phyloP scores from a whole-genome alignment of 2,329 filamentous ascomycete genomes.

The Alternaria alternata region DNA sequence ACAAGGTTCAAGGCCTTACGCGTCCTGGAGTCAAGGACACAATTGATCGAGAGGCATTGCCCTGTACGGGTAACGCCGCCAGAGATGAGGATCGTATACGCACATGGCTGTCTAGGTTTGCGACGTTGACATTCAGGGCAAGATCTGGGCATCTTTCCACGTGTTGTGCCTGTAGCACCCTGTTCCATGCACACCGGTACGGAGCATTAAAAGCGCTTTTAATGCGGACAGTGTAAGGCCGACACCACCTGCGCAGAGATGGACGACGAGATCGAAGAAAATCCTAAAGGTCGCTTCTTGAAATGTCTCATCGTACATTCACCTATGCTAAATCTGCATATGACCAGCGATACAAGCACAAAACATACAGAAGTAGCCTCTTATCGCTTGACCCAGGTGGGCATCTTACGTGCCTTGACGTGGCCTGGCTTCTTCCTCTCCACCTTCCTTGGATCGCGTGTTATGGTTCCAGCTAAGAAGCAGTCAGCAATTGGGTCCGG shows the following conservation, averaged over 20 bases:
- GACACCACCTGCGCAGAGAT: background rate
- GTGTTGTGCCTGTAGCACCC: background rate
- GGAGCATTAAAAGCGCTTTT: background rate
- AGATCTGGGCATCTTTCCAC: background rate
- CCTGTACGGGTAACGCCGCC: background rate
- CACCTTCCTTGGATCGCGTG: constrained; percentile 87
- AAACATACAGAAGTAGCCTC: constrained; percentile 35
- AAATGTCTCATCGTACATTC: constrained; percentile 18
- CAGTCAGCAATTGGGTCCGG: constrained; percentile 53
- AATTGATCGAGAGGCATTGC: background rate
- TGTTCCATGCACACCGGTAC: background rate
- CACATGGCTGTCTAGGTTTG: constrained; percentile 3
- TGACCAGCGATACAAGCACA: constrained; percentile 24
- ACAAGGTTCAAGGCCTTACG: constrained; percentile 9
- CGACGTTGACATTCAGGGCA: background rate
- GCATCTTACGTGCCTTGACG: constrained; percentile 97
- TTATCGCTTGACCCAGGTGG: constrained; percentile 91
- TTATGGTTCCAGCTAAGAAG: constrained; percentile 82
- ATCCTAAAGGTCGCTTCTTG: background rate
- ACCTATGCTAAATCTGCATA: constrained; percentile 24
- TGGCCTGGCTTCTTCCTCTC: constrained; percentile 98
- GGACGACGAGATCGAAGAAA: background rate
- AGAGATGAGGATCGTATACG: background rate
- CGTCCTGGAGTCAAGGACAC: background rate
- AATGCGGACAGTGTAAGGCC: background rate